Evolutionary conservation across 2,329 filamentous ascomycete species (phyloP), one percentile per base, ranked within the genome.

Genomic region (Arthroderma sp.): DNA sequence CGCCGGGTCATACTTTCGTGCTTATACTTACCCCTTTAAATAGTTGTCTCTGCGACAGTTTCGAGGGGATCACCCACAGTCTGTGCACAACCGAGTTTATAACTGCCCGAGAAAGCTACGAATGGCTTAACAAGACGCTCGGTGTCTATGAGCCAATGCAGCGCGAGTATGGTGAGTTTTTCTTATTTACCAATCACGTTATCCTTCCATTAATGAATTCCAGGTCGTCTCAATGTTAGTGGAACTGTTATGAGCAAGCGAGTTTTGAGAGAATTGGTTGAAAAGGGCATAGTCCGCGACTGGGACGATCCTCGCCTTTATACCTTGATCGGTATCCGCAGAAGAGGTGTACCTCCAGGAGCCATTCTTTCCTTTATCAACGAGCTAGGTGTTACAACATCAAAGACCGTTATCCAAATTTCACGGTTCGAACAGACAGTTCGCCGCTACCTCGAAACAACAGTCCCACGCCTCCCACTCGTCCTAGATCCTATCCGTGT

Each of bases 61-160:
- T 94, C 52, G 91, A 98, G 63, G 76, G 77, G 11, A 93, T 96
- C 56, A 88, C 88, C 0, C 89, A 95, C 68, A 89, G 83, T 9
- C 71, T 96, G 15, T 96, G 89, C 61, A 96, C 91, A 0, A 89
- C 84, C 1, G 91, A 96, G 61, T 95, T 96, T 56, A 79, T 88
- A 52, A 77, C 85, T 42, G 83, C 84, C 15, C 72, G 89, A 47
- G 80, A 84, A 39, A 91, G 85, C 34, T 98, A 96, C 59, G 88
- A 96, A 58, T 96, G 79, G 79, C 70, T 96, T 31, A 85, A 91
- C 62, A 80, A 86, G 63, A 75, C 78, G 7, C 72, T 94, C 9
- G 85, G 80, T 32, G 80, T 93, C 46, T 94, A 93, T 63, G 77
- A 86, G 57, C 87, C 89, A 1, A 94, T 94, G 85, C 89, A 96